Evolutionary conservation across 768 basidiomycete species (phyloP).

Genomic region (Coprinellus micaceus): DNA sequence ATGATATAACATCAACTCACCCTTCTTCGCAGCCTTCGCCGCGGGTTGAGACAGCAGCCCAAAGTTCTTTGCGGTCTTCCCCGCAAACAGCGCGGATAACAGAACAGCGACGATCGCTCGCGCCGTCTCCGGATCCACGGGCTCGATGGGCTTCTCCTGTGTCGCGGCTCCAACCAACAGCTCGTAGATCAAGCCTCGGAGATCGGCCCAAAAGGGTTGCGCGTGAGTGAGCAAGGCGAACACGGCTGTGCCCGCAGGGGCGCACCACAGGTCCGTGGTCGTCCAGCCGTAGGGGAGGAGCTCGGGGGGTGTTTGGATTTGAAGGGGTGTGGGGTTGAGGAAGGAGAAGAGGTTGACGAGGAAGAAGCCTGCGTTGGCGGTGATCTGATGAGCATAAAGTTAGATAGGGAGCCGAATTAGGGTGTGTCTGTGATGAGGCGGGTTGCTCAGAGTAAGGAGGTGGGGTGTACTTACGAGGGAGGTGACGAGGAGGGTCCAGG

Average conservation of each 20-base stretch:
- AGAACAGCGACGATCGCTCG: conserved; percentile 69
- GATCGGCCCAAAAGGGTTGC: conserved; percentile 77
- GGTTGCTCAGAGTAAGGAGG: background rate
- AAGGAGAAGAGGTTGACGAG: conserved; percentile 63
- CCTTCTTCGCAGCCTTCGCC: conserved; percentile 15
- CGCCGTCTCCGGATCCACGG: conserved; percentile 61
- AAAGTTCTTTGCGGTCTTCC: conserved; percentile 66
- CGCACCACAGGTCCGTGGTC: conserved; percentile 80
- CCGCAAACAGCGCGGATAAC: conserved; percentile 56
- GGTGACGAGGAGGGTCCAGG: conserved; percentile 72
- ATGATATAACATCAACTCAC: conserved; percentile 10
- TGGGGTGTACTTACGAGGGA: conserved; percentile 53
- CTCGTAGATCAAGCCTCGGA: conserved; percentile 46
- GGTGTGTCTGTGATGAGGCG: background rate
- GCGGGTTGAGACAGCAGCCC: conserved; percentile 24
- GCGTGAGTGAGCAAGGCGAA: conserved; percentile 84
- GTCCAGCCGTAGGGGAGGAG: conserved; percentile 84
- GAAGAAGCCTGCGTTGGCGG: conserved; percentile 82
- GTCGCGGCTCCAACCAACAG: conserved; percentile 36
- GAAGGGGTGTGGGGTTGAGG: conserved; percentile 58
- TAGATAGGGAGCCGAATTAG: background rate
- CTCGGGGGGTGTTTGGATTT: conserved; percentile 74
- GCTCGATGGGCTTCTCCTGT: conserved; percentile 34
- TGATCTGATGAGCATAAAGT: too few species aligned
- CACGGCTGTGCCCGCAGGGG: conserved; percentile 69